Evolutionary conservation across 2,329 filamentous ascomycete species (phyloP).

Genomic region (Trichoderma endophyticum): DNA sequence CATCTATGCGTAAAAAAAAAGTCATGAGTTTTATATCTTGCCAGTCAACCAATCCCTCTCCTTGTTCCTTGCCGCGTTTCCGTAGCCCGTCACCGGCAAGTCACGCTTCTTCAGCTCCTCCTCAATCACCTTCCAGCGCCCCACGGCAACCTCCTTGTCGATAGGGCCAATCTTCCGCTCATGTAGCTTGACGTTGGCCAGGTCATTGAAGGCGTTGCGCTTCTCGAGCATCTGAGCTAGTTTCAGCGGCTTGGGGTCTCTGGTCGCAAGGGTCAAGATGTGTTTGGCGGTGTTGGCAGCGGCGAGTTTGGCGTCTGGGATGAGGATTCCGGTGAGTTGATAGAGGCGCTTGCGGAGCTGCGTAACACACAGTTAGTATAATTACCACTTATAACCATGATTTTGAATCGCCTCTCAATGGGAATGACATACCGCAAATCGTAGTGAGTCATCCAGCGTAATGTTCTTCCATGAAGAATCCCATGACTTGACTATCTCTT

Average conservation of each 20-base stretch:
- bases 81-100: slow-evolving; percentile 54
- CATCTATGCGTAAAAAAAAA: neutral
- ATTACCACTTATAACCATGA: neutral
- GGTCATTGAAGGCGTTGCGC: slow-evolving; percentile 42
- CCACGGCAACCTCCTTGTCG: slow-evolving; percentile 67
- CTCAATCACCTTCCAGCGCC: slow-evolving; percentile 77
- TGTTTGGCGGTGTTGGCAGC: slow-evolving; percentile 52
- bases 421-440: slow-evolving; percentile 65
- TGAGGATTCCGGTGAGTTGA: slow-evolving; percentile 73
- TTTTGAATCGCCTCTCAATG: neutral
- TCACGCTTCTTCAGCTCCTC: slow-evolving; percentile 62
- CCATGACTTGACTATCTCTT: slow-evolving; percentile 44
- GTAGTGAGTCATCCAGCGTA: slow-evolving; percentile 57
- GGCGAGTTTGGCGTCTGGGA: slow-evolving; percentile 67
- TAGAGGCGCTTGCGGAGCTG: slow-evolving; percentile 78
- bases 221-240: slow-evolving; percentile 58
- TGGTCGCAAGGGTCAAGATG: slow-evolving; percentile 53
- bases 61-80: slow-evolving; percentile 38
- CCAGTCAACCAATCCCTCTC: slow-evolving; percentile 45
- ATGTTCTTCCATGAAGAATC: slow-evolving; percentile 57
- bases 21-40: slow-evolving; percentile 24
- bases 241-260: slow-evolving; percentile 56
- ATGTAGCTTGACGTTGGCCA: slow-evolving; percentile 70
- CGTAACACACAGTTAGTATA: neutral
- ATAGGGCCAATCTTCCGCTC: slow-evolving; percentile 63